A percentile compares a stretch with the other conserved stretches of the same genome.
These are phyloP conservation scores for Blastomyces parvus DNA, from an alignment of 2,329 filamentous ascomycete species.

Conservation along the genomic window DNA sequence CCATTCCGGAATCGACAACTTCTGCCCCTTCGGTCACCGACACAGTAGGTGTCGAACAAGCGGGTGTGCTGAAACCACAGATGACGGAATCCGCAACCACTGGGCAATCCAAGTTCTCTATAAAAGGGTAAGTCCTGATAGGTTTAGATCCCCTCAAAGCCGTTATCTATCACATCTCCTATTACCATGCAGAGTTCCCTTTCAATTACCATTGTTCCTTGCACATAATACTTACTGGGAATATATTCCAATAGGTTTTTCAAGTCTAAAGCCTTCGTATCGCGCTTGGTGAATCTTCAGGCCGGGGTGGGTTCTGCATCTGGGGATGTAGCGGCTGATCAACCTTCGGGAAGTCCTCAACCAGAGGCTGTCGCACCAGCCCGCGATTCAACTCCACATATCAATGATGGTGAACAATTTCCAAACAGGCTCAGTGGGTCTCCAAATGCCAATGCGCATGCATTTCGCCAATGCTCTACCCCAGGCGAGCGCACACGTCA, in stretches of 20 bases:
- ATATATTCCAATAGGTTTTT: background rate
- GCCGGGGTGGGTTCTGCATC: background rate
- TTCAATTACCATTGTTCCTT: background rate
- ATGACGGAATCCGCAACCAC: background rate
- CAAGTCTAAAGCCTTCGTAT: background rate
- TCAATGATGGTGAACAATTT: background rate
- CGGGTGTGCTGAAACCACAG: background rate
- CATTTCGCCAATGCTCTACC: background rate
- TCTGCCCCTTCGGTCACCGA: constrained; percentile 16
- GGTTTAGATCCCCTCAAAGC: no score
- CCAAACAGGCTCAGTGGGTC: background rate
- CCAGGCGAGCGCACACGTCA: background rate
- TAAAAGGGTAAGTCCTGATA: background rate
- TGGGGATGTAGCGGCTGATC: background rate
- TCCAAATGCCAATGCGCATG: background rate
- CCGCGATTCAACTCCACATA: background rate
- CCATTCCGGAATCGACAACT: constrained; percentile 30
- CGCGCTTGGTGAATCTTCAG: constrained; percentile 1
- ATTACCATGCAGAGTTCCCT: background rate
- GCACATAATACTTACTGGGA: background rate
- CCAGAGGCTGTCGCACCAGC: background rate
- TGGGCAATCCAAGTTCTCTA: background rate
- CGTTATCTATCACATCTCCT: background rate
- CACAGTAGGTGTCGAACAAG: background rate
- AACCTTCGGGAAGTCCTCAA: background rate